Conservation (phyloP, 805 yeast species). For the Candida stauntonica region DNA sequence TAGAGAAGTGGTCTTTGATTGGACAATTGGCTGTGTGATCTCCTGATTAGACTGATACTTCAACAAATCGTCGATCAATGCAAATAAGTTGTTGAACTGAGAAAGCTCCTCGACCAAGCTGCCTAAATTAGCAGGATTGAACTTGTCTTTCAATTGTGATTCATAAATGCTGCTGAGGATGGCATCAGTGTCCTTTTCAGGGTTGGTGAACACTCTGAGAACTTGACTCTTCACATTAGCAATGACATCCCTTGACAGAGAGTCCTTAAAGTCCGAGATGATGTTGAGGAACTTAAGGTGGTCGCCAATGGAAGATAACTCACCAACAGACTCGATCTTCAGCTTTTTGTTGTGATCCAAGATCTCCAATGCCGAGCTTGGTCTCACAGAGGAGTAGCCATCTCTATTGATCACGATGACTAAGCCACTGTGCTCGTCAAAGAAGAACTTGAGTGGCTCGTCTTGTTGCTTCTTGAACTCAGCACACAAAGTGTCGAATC, state of each 20-base stretch:
- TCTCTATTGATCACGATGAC: conserved; percentile 33
- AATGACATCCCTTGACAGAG: conserved; percentile 35
- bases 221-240: conserved; percentile 32
- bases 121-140: conserved; percentile 36
- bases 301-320: conserved; percentile 8
- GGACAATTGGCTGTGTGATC: neutral
- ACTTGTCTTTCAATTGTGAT: conserved; percentile 34
- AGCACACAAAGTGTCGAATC: conserved; percentile 65
- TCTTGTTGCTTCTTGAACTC: conserved; percentile 59
- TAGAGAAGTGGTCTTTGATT: conserved; percentile 22
- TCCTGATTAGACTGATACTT: conserved; percentile 22
- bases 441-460: conserved; percentile 54
- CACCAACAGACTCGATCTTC: conserved; percentile 16
- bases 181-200: conserved; percentile 22
- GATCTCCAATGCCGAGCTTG: conserved; percentile 31
- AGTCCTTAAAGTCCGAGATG: conserved; percentile 36
- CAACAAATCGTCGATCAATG: conserved; percentile 35
- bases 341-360: conserved; percentile 27
- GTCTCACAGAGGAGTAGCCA: conserved; percentile 33
- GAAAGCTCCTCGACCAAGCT: conserved; percentile 38
- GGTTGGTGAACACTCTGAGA: conserved; percentile 33
- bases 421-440: conserved; percentile 31
- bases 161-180: conserved; percentile 37
- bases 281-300: conserved; percentile 31
- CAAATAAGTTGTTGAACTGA: conserved; percentile 33